Evolutionary conservation across 2,329 filamentous ascomycete species (phyloP).

Genomic region (Arthrinium phaeospermum): DNA sequence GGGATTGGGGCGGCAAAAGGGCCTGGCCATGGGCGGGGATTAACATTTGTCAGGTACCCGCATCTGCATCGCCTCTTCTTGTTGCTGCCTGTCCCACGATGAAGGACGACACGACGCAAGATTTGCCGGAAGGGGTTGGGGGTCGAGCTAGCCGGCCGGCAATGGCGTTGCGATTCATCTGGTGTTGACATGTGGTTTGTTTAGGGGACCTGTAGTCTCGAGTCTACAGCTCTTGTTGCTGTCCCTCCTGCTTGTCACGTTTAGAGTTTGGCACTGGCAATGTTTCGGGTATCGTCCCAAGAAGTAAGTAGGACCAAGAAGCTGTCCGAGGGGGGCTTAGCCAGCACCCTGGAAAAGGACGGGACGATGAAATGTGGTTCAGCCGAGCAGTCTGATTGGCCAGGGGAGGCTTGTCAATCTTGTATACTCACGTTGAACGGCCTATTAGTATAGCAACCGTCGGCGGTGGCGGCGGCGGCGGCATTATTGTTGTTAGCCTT

Average conservation of each 20-base stretch:
- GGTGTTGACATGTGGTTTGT: neutral
- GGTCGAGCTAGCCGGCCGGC: neutral
- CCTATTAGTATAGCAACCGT: neutral
- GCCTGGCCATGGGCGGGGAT: neutral
- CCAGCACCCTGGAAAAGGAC: neutral
- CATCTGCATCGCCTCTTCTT: neutral
- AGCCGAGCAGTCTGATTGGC: neutral
- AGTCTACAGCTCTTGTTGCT: neutral
- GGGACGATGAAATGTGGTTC: neutral
- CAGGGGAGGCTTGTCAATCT: neutral
- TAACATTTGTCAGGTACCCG: conserved; percentile 5
- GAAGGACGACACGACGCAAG: neutral
- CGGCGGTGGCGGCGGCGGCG: neutral
- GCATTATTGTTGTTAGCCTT: neutral
- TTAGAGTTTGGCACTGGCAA: conserved; percentile 11
- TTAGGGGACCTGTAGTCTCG: neutral
- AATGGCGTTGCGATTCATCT: conserved; percentile 6
- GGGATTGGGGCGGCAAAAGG: neutral
- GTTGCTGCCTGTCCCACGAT: neutral
- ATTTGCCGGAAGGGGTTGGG: neutral
- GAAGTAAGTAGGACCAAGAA: neutral
- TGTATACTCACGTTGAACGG: neutral
- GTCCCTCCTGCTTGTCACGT: neutral
- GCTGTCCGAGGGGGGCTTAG: neutral
- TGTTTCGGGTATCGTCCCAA: conserved; percentile 10